Conservation (phyloP, 2,329 filamentous ascomycete species). For the Lecanicillium sp. region DNA sequence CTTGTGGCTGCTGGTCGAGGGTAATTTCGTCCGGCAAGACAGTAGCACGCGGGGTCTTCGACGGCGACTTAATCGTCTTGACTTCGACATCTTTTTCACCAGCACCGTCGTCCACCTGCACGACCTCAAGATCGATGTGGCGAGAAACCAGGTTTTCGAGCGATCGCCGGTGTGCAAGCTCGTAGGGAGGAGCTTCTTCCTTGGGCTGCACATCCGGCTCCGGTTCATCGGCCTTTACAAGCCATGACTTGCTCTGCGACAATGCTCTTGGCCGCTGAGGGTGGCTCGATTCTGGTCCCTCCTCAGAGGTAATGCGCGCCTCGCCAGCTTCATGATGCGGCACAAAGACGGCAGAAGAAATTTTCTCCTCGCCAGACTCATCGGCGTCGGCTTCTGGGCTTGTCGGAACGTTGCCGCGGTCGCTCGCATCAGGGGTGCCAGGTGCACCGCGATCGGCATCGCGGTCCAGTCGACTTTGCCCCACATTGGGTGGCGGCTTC, state of each 20-base stretch:
- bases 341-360: conserved; percentile 77
- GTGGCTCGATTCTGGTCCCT: conserved; percentile 31
- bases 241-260: conserved; percentile 39
- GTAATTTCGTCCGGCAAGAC: conserved; percentile 38
- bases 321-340: conserved; percentile 57
- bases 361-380: conserved; percentile 72
- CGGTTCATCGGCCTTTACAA: conserved; percentile 48
- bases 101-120: conserved; percentile 25
- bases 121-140: conserved; percentile 8
- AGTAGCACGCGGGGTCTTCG: conserved; percentile 27
- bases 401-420: conserved; percentile 24
- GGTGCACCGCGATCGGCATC: conserved; percentile 13
- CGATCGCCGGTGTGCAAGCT: conserved; percentile 5
- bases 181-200: conserved; percentile 14
- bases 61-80: conserved; percentile 18
- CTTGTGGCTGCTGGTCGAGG: conserved; percentile 41
- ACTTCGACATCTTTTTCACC: conserved; percentile 35
- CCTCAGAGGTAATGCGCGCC: conserved; percentile 19
- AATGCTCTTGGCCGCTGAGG: conserved; percentile 36
- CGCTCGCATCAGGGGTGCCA: conserved; percentile 28
- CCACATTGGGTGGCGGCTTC: conserved; percentile 7
- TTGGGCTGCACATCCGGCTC: conserved; percentile 24
- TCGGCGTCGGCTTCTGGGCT: conserved; percentile 34
- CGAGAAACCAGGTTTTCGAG: conserved; percentile 5
- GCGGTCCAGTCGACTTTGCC: not conserved